Percentiles rank a stretch among this genome's conserved stretches.
Evolutionary conservation across 345 rosid genomes (phyloP).

Genomic region (Luvunga scandens): DNA sequence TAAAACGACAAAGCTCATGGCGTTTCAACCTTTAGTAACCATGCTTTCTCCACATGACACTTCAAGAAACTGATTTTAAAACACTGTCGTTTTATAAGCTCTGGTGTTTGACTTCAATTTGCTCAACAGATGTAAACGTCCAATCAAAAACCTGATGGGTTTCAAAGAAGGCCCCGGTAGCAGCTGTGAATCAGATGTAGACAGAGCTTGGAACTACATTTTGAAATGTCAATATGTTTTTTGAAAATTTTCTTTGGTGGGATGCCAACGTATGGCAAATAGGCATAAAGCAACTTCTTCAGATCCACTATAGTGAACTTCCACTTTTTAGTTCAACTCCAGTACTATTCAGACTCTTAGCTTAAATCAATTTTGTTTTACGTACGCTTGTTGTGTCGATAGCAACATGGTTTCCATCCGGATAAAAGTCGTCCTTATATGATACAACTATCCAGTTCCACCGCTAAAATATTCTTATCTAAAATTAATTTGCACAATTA

Average conservation of each 20-base stretch:
- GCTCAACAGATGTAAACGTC: background rate
- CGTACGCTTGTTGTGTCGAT: conserved; percentile 4
- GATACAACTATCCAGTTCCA: too few relatives aligned
- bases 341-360: conserved; percentile 21
- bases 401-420: too few relatives aligned
- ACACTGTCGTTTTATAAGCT: too few relatives aligned
- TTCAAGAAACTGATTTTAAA: too few relatives aligned
- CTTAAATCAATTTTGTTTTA: too few relatives aligned
- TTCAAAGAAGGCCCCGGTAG: conserved; percentile 28
- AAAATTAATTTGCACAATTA: too few relatives aligned
- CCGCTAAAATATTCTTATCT: too few relatives aligned
- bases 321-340: conserved; percentile 41
- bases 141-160: conserved; percentile 29
- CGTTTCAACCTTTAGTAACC: too few relatives aligned
- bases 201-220: conserved; percentile 25
- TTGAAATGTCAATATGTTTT: conserved; percentile 24
- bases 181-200: conserved; percentile 35
- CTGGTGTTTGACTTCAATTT: too few relatives aligned
- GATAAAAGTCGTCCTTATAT: too few relatives aligned
- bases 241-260: conserved; percentile 19
- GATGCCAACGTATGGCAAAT: conserved; percentile 26
- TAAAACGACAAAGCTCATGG: too few relatives aligned
- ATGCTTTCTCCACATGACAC: too few relatives aligned
- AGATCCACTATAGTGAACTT: conserved; percentile 21
- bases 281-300: conserved; percentile 17